These are phyloP conservation scores for Blastocystis hominis DNA, from an alignment of 352 stramenopile genomes.

Conservation along the genomic window DNA sequence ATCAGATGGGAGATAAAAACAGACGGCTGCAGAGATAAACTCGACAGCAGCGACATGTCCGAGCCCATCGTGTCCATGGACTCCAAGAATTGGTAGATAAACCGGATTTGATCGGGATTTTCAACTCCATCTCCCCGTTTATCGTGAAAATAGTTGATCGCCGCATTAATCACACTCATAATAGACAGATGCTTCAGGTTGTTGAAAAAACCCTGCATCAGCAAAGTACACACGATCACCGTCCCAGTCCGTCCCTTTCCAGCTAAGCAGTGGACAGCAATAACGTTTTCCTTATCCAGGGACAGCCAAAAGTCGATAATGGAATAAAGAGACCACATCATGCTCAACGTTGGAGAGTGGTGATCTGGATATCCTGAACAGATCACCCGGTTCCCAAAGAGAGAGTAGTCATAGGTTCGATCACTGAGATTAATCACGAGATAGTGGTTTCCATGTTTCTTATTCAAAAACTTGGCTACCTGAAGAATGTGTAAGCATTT, in stretches of 20 bases:
- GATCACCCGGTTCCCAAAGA: constrained; percentile 11
- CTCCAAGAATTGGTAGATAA: constrained; percentile 48
- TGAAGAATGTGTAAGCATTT: constrained; percentile 1
- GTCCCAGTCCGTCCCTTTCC: constrained; percentile 44
- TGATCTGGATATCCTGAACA: constrained; percentile 50
- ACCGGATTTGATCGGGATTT: constrained; percentile 53
- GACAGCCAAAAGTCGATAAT: constrained; percentile 54
- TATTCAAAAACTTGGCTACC: constrained; percentile 25
- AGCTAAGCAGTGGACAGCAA: constrained; percentile 53
- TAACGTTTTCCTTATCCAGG: constrained; percentile 31
- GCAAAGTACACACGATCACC: constrained; percentile 17
- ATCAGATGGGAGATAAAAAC: constrained; percentile 4
- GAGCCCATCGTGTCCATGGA: constrained; percentile 38
- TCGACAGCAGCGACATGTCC: constrained; percentile 17
- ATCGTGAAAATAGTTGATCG: constrained; percentile 45
- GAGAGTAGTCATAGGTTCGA: not conserved
- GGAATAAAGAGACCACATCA: constrained; percentile 50
- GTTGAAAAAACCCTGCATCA: constrained; percentile 55
- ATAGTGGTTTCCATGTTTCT: constrained; percentile 47
- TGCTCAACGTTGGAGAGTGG: not conserved
- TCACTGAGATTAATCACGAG: constrained; percentile 57
- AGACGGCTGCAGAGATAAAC: not conserved
- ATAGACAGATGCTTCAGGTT: not conserved
- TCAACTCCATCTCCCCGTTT: constrained; percentile 50
- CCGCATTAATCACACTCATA: not conserved